phyloP scores from a whole-genome alignment of 768 basidiomycete species.

The Boletellus ananas region DNA sequence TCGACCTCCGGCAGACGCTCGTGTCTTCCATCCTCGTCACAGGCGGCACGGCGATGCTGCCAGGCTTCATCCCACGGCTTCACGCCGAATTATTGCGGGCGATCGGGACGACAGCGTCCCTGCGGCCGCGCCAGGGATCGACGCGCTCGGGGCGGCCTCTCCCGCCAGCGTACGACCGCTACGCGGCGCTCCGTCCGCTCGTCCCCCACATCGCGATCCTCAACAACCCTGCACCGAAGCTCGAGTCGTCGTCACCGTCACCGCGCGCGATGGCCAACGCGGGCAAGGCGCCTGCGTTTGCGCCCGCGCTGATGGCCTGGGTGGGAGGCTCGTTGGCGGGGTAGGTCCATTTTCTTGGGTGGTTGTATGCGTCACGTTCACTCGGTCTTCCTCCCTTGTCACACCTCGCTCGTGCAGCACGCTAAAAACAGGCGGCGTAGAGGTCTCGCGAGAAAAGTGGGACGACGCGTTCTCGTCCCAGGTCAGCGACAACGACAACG shows the following conservation, averaged over 20 bases:
- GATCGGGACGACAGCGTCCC: slow-evolving; percentile 39
- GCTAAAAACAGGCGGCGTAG: slow-evolving; percentile 81
- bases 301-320: slow-evolving; percentile 81
- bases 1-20: slow-evolving; percentile 84
- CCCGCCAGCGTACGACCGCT: slow-evolving; percentile 66
- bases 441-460: slow-evolving; percentile 82
- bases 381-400: neutral
- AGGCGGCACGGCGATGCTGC: slow-evolving; percentile 89
- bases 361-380: neutral
- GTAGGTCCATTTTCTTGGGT: slow-evolving; percentile 39
- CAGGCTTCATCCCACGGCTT: slow-evolving; percentile 90
- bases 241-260: slow-evolving; percentile 41
- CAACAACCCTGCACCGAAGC: slow-evolving; percentile 73
- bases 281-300: slow-evolving; percentile 86
- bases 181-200: slow-evolving; percentile 68
- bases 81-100: slow-evolving; percentile 69
- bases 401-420: slow-evolving; percentile 49
- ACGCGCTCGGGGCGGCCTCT: slow-evolving; percentile 36
- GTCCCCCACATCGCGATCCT: slow-evolving; percentile 73
- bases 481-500: slow-evolving; percentile 40
- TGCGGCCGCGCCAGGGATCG: slow-evolving; percentile 32
- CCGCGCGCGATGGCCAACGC: slow-evolving; percentile 56
- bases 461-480: slow-evolving; percentile 57
- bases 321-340: slow-evolving; percentile 92
- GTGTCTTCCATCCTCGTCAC: slow-evolving; percentile 80